These are phyloP conservation scores for Xylaria hypoxylon DNA, from an alignment of 2,329 filamentous ascomycete genomes.

Conservation along the genomic window DNA sequence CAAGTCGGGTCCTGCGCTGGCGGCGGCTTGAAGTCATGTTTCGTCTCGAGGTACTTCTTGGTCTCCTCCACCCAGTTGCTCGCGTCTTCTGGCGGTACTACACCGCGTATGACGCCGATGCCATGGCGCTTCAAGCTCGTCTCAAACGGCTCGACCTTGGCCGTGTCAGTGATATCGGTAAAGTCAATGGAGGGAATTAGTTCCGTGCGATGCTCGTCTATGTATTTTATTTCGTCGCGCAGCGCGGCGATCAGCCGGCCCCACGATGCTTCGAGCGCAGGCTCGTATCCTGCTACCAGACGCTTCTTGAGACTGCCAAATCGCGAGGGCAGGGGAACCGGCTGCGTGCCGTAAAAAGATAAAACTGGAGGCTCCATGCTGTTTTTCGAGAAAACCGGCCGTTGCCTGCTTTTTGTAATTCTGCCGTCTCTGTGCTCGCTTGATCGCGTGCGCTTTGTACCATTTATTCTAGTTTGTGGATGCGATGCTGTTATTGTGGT, in stretches of 20 bases:
- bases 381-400: conserved; percentile 50
- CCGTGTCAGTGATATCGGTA: conserved; percentile 59
- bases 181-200: conserved; percentile 69
- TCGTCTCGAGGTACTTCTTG: conserved; percentile 67
- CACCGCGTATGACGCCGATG: conserved; percentile 73
- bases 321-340: conserved; percentile 68
- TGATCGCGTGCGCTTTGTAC: conserved; percentile 49
- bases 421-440: conserved; percentile 50
- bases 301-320: conserved; percentile 68
- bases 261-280: conserved; percentile 66
- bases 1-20: conserved; percentile 73
- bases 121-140: conserved; percentile 70
- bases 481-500: conserved; percentile 6
- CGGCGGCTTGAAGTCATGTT: conserved; percentile 64
- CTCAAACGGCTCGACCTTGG: conserved; percentile 66
- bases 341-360: conserved; percentile 68
- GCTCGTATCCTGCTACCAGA: conserved; percentile 66
- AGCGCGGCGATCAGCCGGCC: conserved; percentile 64
- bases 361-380: conserved; percentile 63
- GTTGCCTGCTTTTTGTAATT: conserved; percentile 49
- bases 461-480: conserved; percentile 31
- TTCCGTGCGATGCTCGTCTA: conserved; percentile 62
- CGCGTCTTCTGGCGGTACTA: conserved; percentile 68
- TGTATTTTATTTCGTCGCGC: conserved; percentile 63
- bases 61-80: conserved; percentile 68